Base-by-base conservation (phyloP, 176 grass and related monocot species). In the Triticum timopheevii region DNA sequence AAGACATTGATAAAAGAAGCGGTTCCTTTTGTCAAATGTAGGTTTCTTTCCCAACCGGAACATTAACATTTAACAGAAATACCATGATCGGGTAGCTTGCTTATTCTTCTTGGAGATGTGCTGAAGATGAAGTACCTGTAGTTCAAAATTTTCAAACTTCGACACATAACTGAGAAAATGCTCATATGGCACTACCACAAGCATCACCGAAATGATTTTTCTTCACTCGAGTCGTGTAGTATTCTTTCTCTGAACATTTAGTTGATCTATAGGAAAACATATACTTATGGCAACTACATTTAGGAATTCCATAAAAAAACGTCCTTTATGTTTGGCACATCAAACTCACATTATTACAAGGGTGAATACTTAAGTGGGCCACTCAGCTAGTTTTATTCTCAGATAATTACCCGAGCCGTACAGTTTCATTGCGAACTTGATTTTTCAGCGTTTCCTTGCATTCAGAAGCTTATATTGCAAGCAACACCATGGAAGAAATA, bases 11-110 rank as follows among this genome's bases (percentile, higher is more conserved):
- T 42, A 90, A 86, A 86, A 56, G 90, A 94, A 70, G 93, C 92
- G 22, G 34, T 89, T 54, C 86, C 96, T 70, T 98, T 98, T 82
- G 91, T 92, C 64, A 90, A 98, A 87, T 98, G 96, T 25, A 66
- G 40, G 15, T 49, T 73, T 20, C 96, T 89, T 81, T 90, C 93
- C 86, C 96, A 16, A 86, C 91, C 24, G 96, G 92, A 66, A 98
- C 49, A 54, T 77, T 76, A 6, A 52, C 73, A 52, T 76, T 76
- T 27, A 16, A 76, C 73, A 76, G 24, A 76, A 31, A 76, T 50
- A 76, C 44, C 73, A 52, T 76, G 73, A 30, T 15, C 24, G 15
- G 15, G 73, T 52, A 76, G 15, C 66, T 36, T 36, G 8, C 3
- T 69, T 36, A 36, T 36, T 70, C 34, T 70, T 70, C 34, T 11